Evolutionary conservation across 257 asterid species (phyloP), one percentile per base, ranked within the genome.

Genomic region (Penstemon barbatus): DNA sequence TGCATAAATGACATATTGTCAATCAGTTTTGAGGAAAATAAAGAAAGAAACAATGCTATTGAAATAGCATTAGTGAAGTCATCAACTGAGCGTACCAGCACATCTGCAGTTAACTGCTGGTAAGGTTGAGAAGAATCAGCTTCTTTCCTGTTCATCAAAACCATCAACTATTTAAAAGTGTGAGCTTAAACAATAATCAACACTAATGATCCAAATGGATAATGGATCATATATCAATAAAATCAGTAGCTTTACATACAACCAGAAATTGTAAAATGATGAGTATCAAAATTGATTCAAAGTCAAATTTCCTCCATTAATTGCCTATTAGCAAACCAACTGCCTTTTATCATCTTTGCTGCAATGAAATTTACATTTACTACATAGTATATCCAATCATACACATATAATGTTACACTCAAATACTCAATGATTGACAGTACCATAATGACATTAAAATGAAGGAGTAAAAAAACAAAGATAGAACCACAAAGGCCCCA

Each of bases 111-210:
- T 65, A 89, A 78, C 80, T 89, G 80, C 60, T 81, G 71, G 74
- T 77, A 87, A 61, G 89, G 75, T 80, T 76, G 84, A 50, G 77
- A 69, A 8, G 81, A 75, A 80, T 46, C 75, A 59, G 84, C 71
- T 65, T 91, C 98, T 84, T 80, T 85, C 86, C 98, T 91, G 87
- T 74, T 69, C 69, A 78, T 51, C 56, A 50, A 74, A 12, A 69
- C 59, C 45, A 53, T 57, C 33, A 74, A 53, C 43, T 9, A 19
- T 7, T 56, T 46, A 73, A 55, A 45, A 36, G 40, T 11, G 42
- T 25, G 55, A 25, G 33, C 37, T 38, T 3, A 41, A 70, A 57
- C 54, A 50, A 5, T 38, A 66, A 50, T 4, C 46, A 53, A 58
- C 25, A 38, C 19, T 39, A 44, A 54, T 55, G 39, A 68, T 33